phyloP scores from a whole-genome alignment of 108 stramenopile species.

The Nitzschia inconspicua region DNA sequence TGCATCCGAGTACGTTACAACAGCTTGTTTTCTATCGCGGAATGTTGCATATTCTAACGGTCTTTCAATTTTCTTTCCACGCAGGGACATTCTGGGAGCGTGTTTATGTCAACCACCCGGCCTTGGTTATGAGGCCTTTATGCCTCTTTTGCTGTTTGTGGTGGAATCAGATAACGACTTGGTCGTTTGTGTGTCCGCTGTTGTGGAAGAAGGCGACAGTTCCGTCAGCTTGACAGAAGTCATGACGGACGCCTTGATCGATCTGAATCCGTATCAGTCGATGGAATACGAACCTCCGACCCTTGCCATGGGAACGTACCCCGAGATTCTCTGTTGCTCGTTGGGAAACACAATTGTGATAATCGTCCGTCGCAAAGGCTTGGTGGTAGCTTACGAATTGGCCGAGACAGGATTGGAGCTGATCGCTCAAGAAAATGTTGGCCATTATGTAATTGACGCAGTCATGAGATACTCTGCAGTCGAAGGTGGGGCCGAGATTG shows the following conservation, averaged over 20 bases:
- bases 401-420: slow-evolving; percentile 54
- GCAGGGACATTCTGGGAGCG: slow-evolving; percentile 66
- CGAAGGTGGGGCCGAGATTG: slow-evolving; percentile 72
- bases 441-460: slow-evolving; percentile 80
- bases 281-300: slow-evolving; percentile 59
- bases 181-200: slow-evolving; percentile 28
- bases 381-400: slow-evolving; percentile 69
- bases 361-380: slow-evolving; percentile 59
- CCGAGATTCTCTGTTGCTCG: slow-evolving; percentile 70
- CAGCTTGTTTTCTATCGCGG: not conserved
- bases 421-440: slow-evolving; percentile 59
- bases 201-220: slow-evolving; percentile 20
- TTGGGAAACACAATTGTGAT: slow-evolving; percentile 65
- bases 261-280: slow-evolving; percentile 35
- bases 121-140: slow-evolving; percentile 41
- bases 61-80: not conserved
- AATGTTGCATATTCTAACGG: not conserved
- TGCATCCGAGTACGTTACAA: slow-evolving; percentile 46
- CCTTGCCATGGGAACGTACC: slow-evolving; percentile 78
- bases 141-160: slow-evolving; percentile 44
- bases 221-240: slow-evolving; percentile 43
- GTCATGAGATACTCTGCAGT: slow-evolving; percentile 61
- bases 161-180: slow-evolving; percentile 22
- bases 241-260: slow-evolving; percentile 49
- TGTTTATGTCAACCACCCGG: slow-evolving; percentile 56